These are phyloP conservation scores for Mycena rebaudengoi DNA, from an alignment of 768 basidiomycete species.

Conservation along the genomic window DNA sequence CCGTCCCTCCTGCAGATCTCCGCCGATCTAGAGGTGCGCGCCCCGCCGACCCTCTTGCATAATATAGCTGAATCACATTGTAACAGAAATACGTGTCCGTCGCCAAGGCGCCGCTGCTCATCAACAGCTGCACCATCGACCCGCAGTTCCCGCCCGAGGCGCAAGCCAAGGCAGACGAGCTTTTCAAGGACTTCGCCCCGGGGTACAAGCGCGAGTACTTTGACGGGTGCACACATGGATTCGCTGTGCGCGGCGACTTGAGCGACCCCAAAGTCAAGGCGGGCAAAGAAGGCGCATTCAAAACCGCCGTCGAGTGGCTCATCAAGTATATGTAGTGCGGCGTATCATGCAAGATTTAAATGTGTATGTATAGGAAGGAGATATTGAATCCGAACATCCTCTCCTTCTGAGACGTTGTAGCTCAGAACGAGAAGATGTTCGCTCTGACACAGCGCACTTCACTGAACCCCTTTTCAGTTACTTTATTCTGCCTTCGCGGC, in stretches of 20 bases:
- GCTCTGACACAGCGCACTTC: too few relatives aligned
- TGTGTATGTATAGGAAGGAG: too few relatives aligned
- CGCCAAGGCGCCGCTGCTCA: conserved; percentile 21
- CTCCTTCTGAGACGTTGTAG: too few relatives aligned
- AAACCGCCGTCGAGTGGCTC: conserved; percentile 25
- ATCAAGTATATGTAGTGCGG: conserved; percentile 13
- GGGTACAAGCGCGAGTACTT: conserved; percentile 28
- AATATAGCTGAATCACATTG: neutral
- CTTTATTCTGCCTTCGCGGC: too few relatives aligned
- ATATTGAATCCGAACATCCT: too few relatives aligned
- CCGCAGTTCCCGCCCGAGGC: conserved; percentile 14
- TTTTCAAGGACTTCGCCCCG: conserved; percentile 16
- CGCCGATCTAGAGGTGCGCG: conserved; percentile 35
- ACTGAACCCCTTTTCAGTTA: too few relatives aligned
- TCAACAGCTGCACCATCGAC: conserved; percentile 26
- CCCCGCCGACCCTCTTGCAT: too few relatives aligned
- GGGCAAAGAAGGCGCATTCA: conserved; percentile 28
- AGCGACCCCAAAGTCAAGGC: conserved; percentile 27
- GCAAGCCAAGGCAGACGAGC: conserved; percentile 21
- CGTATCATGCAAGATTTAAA: too few relatives aligned
- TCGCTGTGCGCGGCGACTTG: conserved; percentile 26
- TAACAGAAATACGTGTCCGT: conserved; percentile 18
- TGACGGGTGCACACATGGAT: conserved; percentile 25
- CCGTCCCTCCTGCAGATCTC: conserved; percentile 44
- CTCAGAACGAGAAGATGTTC: too few relatives aligned